A percentile compares a stretch with the other conserved stretches of the same genome.
phyloP scores from a whole-genome alignment of 805 yeast species.

The Diddensiella transvaalensis region DNA sequence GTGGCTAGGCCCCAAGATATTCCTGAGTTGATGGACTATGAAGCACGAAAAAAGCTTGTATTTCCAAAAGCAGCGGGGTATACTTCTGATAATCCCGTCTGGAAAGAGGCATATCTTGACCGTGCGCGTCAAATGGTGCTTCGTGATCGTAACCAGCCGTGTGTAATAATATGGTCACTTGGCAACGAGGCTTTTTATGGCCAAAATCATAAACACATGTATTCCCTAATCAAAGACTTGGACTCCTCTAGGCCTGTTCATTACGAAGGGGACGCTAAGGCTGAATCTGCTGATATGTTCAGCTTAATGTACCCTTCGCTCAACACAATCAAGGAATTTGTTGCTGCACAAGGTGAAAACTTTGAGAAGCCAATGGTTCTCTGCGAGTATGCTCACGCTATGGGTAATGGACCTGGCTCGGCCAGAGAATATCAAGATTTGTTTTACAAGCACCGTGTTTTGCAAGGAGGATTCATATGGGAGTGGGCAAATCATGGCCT shows the following conservation, averaged over 20 bases:
- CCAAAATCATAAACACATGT: conserved; percentile 32
- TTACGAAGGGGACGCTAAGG: conserved; percentile 36
- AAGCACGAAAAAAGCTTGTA: conserved; percentile 7
- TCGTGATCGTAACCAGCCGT: conserved; percentile 37
- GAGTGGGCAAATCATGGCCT: conserved; percentile 42
- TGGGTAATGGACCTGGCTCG: conserved; percentile 41
- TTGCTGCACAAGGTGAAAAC: conserved; percentile 11
- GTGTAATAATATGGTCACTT: conserved; percentile 37
- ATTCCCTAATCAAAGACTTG: conserved; percentile 24
- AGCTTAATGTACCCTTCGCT: conserved; percentile 34
- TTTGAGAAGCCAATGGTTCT: conserved; percentile 33
- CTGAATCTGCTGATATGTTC: conserved; percentile 32
- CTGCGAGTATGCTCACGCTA: conserved; percentile 40
- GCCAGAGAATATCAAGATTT: conserved; percentile 34
- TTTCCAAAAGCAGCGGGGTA: conserved; percentile 22
- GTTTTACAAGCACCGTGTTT: conserved; percentile 30
- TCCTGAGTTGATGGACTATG: conserved; percentile 14
- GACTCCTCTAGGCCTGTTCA: conserved; percentile 35
- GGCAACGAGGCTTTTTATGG: conserved; percentile 39
- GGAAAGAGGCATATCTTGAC: conserved; percentile 36
- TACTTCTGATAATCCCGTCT: conserved; percentile 32
- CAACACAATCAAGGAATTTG: conserved; percentile 14
- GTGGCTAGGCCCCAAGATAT: conserved; percentile 16
- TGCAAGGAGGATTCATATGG: conserved; percentile 41
- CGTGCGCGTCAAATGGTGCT: conserved; percentile 33